Evolutionary conservation across 2,329 filamentous ascomycete species (phyloP), one percentile per base, ranked within the genome.

Genomic region (Thielaviopsis populi): DNA sequence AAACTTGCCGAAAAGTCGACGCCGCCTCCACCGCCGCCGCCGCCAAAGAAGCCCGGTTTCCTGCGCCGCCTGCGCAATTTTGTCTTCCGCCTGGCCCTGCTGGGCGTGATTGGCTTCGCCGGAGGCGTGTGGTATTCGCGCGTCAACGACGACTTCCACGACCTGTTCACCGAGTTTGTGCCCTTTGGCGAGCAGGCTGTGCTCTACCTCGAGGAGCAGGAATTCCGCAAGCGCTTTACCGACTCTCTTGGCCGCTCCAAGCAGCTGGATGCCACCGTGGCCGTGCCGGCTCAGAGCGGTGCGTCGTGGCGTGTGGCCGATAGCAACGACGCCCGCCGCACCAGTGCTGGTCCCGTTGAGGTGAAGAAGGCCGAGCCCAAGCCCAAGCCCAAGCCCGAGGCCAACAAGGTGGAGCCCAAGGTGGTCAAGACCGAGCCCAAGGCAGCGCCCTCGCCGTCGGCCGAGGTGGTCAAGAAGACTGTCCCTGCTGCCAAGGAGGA

Each of bases 81-180:
- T 72, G 76, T 96, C 65, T 76, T 91, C 68, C 88, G 88, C 63
- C 75, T 96, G 59, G 77, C 91, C 67, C 75, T 96, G 54, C 81
- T 96, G 33, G 85, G 88, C 30, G 83, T 84, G 5, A 75, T 95
- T 54, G 85, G 87, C 46, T 99, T 96, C 70, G 88, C 83, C 64
- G 91, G 91, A 68, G 91, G 92, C 69, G 86, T 96, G 63, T 96
- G 88, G 80, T 94, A 95, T 75, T 92, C 94, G 63, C 84, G 95
- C 68, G 82, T 94, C 75, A 95, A 87, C 72, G 94, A 99, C 79
- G 96, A 90, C 76, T 99, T 97, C 82, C 92, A 99, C 76, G 94
- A 99, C 75, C 94, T 96, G 79, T 99, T 99, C 77, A 97, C 91
- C 70, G 91, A 96, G 76, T 99, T 92, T 74, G 77, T 99, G 19